Evolutionary conservation across 2,329 filamentous ascomycete species (phyloP).

Genomic region (Xylaria sp.): DNA sequence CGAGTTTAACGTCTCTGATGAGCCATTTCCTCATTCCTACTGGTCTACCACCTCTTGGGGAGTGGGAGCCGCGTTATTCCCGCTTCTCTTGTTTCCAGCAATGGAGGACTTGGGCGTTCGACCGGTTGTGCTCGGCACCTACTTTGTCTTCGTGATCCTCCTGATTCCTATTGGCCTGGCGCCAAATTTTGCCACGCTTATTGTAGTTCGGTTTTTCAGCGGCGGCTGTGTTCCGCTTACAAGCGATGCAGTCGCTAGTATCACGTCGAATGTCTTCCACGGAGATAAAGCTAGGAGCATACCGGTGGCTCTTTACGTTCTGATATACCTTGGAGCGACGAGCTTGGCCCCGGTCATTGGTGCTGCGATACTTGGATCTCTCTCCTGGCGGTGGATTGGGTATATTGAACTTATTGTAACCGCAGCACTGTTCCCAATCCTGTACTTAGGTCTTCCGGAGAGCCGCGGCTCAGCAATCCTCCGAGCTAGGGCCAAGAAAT

Average conservation of each 20-base stretch:
- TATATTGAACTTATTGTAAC: not conserved
- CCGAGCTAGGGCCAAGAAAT: not conserved
- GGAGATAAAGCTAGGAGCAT: not conserved
- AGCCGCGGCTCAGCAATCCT: not conserved
- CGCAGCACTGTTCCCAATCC: not conserved
- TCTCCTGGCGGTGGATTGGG: conserved; percentile 4
- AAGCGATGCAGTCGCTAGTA: not conserved
- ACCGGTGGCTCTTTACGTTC: conserved; percentile 1
- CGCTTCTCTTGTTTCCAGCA: not conserved
- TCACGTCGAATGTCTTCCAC: not conserved
- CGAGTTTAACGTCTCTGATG: not conserved
- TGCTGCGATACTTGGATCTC: conserved; percentile 1
- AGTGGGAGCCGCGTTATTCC: not conserved
- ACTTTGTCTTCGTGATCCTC: not conserved
- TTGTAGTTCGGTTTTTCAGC: not conserved
- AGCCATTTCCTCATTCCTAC: conserved; percentile 5
- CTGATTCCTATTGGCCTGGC: not conserved
- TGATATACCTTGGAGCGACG: conserved; percentile 1
- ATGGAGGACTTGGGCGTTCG: conserved; percentile 5
- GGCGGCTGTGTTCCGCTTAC: conserved; percentile 1
- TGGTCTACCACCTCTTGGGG: not conserved
- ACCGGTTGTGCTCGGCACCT: not conserved
- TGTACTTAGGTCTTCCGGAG: not conserved
- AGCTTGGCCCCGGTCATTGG: not conserved
- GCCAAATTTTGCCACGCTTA: not conserved